Base-by-base conservation (phyloP, 352 stramenopile genomes). In the Pythium pyrilobum region DNA sequence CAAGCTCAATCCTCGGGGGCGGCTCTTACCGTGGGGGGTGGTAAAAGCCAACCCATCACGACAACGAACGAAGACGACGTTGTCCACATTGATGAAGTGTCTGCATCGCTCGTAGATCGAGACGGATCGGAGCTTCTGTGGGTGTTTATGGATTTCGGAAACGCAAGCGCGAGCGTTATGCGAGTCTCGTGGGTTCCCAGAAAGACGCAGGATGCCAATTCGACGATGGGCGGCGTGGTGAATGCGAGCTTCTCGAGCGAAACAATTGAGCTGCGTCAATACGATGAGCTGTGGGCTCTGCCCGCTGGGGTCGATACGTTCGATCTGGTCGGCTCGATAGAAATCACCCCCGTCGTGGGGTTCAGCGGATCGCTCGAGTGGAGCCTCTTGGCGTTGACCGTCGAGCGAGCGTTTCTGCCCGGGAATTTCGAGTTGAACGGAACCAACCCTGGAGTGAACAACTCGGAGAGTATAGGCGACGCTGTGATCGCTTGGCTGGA, bases 41-140 rank as follows among this genome's bases (percentile, higher is more conserved):
- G 33, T 15, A 9, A 13, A 4, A 21, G 2, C 3, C 31, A 39
- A 3, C 21, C 28, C 5, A 10, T 38, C 5, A 21, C 16, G 18
- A 52, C n/a, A 12, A 42, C 29, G 23, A 40, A n/a, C n/a, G 56
- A 64, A 37, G 56, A 64, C 12, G 42, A 64, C 5, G 12, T 23
- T 1, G 24, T 64, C 23, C 3, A 18, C 10, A 36, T 64, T 16
- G 1, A 28, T 1, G 23, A 27, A 0, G 42, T 72, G 4, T 41
- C 39, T 5, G 57, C 50, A 3, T 55, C 50, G 4, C 28, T 60
- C 2, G 4, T 59, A n/a, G 57, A 65, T 40, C 43, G 44, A 16
- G 57, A 65, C 21, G 57, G 57, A 12, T 65, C 57, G 4, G 57
- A 65, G 36, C 37, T 47, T 4, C 32, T 65, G 5, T 56, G 42